Conservation (phyloP, 768 basidiomycete genomes). For the Rhizopogon rudus region DNA sequence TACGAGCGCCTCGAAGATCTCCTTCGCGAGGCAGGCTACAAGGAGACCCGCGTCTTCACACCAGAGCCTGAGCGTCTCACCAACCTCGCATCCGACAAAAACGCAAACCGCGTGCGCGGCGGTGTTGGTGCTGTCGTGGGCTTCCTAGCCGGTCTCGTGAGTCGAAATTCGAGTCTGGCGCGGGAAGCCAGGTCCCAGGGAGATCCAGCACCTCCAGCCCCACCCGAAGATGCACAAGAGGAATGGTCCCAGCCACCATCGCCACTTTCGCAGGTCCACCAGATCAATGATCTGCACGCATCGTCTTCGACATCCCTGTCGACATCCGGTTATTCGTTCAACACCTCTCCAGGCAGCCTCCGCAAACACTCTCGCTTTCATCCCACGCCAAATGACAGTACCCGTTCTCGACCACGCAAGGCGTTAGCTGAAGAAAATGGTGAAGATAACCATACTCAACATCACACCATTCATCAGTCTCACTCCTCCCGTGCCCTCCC, state of each 20-base stretch:
- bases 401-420: not conserved
- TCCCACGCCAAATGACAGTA: not conserved
- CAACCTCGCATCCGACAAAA: constrained; percentile 11
- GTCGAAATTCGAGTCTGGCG: constrained; percentile 17
- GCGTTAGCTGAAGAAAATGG: not conserved
- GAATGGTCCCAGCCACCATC: constrained; percentile 22
- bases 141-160: constrained; percentile 60
- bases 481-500: constrained; percentile 20
- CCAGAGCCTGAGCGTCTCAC: constrained; percentile 65
- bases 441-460: not conserved
- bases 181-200: constrained; percentile 12
- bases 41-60: constrained; percentile 86
- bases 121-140: constrained; percentile 55
- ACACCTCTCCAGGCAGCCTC: constrained; percentile 18
- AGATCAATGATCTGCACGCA: constrained; percentile 5
- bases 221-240: not conserved
- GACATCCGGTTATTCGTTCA: constrained; percentile 1
- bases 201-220: not conserved
- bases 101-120: constrained; percentile 33
- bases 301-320: constrained; percentile 15
- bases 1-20: constrained; percentile 86
- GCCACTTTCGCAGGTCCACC: constrained; percentile 13
- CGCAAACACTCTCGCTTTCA: constrained; percentile 4
- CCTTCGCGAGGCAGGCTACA: constrained; percentile 84
- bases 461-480: constrained; percentile 11